These are phyloP conservation scores for Calocybe gangraenosa DNA, from an alignment of 768 basidiomycete genomes.

Conservation along the genomic window DNA sequence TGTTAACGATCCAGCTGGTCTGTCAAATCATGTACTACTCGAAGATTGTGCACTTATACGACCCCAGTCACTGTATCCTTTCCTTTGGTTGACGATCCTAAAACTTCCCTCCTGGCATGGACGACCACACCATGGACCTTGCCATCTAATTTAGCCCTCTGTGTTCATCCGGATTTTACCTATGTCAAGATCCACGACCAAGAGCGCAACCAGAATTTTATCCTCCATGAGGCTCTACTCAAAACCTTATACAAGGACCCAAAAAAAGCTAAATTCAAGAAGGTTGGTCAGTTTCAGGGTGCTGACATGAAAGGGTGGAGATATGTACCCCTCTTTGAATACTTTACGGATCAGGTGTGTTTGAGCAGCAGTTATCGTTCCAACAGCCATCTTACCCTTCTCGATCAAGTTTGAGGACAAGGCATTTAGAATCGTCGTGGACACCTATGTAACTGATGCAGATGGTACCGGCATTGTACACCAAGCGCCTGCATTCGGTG, in stretches of 20 bases:
- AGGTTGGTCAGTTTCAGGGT: conserved; percentile 83
- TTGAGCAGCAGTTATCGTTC: not conserved
- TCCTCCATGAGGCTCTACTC: conserved; percentile 85
- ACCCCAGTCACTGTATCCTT: conserved; percentile 83
- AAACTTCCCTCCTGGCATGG: conserved; percentile 90
- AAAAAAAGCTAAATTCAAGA: conserved; percentile 95
- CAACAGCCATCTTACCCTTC: not conserved
- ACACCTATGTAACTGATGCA: conserved; percentile 89
- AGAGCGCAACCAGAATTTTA: conserved; percentile 82
- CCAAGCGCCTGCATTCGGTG: conserved; percentile 97
- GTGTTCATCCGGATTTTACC: conserved; percentile 93
- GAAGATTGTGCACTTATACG: not conserved
- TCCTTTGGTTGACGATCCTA: conserved; percentile 89
- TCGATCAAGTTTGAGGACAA: conserved; percentile 74
- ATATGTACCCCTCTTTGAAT: conserved; percentile 93
- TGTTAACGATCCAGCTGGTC: conserved; percentile 89
- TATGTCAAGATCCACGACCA: conserved; percentile 97
- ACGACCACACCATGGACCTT: conserved; percentile 99
- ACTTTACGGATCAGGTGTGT: conserved; percentile 87
- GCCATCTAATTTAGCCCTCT: conserved; percentile 91
- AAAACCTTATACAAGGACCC: conserved; percentile 92
- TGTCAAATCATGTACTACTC: conserved; percentile 18
- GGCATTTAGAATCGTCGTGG: conserved; percentile 85
- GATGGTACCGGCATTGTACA: conserved; percentile 99
- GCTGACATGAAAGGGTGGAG: conserved; percentile 94